A percentile compares a stretch with the other conserved stretches of the same genome.
These are phyloP conservation scores for Euphrasia confusa DNA, from an alignment of 257 asterid genomes.

Conservation along the genomic window DNA sequence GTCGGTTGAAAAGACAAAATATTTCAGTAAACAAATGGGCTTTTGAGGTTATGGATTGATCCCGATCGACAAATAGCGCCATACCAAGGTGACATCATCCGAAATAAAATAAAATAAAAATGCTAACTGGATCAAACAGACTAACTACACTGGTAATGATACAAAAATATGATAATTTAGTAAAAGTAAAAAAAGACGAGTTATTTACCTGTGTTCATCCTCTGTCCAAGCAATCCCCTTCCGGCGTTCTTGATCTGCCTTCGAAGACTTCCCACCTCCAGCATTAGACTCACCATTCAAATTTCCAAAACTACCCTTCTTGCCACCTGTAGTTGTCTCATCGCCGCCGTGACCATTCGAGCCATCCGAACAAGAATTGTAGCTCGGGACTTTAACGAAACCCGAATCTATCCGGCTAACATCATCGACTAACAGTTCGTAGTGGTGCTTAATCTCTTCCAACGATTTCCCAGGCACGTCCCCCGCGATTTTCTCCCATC, in stretches of 20 bases:
- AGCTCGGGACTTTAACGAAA: constrained; percentile 54
- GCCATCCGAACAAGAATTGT: constrained; percentile 54
- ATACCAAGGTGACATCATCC: neutral
- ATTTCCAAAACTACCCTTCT: constrained; percentile 43
- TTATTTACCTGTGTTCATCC: constrained; percentile 82
- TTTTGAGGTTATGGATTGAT: constrained; percentile 1
- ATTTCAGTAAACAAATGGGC: neutral
- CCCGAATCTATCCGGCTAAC: constrained; percentile 71
- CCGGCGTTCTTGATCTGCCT: constrained; percentile 79
- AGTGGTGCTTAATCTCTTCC: constrained; percentile 67
- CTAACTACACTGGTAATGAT: neutral
- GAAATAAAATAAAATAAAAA: neutral
- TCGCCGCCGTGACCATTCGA: constrained; percentile 44
- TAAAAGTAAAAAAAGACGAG: neutral
- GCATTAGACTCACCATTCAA: constrained; percentile 41
- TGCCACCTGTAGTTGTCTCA: constrained; percentile 37
- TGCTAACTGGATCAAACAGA: neutral
- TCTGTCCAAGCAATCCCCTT: constrained; percentile 98
- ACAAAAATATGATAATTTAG: constrained; percentile 10
- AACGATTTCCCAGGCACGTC: constrained; percentile 71
- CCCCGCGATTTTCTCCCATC: constrained; percentile 82
- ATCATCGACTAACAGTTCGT: constrained; percentile 71
- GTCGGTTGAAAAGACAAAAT: constrained; percentile 1
- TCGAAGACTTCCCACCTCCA: constrained; percentile 52
- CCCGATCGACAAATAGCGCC: neutral